Evolutionary conservation across 495 filamentous ascomycete genomes (phyloP).

Genomic region (Podospora tetraspora): DNA sequence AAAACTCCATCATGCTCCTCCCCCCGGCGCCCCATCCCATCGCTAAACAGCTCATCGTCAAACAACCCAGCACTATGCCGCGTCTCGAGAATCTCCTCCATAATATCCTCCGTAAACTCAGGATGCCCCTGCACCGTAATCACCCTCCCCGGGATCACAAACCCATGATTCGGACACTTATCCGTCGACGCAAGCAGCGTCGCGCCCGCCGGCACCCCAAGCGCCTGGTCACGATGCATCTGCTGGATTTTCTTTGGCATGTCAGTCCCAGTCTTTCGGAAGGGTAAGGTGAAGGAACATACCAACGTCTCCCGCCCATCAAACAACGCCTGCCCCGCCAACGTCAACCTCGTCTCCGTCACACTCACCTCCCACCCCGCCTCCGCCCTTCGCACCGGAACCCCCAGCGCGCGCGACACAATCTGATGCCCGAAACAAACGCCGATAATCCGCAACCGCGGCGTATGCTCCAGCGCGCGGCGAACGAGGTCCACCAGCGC

Average conservation of each 20-base stretch:
- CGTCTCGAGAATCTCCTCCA: conserved; percentile 58
- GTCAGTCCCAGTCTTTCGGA: not conserved
- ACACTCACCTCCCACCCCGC: conserved; percentile 81
- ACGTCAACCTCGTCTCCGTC: conserved; percentile 61
- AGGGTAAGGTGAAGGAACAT: not conserved
- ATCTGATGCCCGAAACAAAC: conserved; percentile 94
- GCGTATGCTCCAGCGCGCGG: conserved; percentile 38
- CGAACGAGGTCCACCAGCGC: conserved; percentile 66
- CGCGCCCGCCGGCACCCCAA: conserved; percentile 54
- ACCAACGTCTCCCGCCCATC: conserved; percentile 57
- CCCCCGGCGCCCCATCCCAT: conserved; percentile 59
- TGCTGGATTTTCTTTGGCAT: conserved; percentile 64
- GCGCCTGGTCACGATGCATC: conserved; percentile 86
- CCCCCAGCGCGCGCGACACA: conserved; percentile 67
- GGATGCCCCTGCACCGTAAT: conserved; percentile 90
- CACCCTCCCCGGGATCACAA: conserved; percentile 60
- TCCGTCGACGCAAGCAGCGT: conserved; percentile 59
- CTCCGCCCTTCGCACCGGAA: conserved; percentile 58
- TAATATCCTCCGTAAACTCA: conserved; percentile 75
- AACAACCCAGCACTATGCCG: conserved; percentile 62
- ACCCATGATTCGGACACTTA: conserved; percentile 70
- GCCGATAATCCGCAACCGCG: conserved; percentile 61
- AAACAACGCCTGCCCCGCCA: conserved; percentile 68
- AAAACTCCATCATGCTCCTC: conserved; percentile 69
- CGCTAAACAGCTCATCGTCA: conserved; percentile 54